These are phyloP conservation scores for Mycena sp. DNA, from an alignment of 1,284 basidiomycete genomes.

Conservation along the genomic window DNA sequence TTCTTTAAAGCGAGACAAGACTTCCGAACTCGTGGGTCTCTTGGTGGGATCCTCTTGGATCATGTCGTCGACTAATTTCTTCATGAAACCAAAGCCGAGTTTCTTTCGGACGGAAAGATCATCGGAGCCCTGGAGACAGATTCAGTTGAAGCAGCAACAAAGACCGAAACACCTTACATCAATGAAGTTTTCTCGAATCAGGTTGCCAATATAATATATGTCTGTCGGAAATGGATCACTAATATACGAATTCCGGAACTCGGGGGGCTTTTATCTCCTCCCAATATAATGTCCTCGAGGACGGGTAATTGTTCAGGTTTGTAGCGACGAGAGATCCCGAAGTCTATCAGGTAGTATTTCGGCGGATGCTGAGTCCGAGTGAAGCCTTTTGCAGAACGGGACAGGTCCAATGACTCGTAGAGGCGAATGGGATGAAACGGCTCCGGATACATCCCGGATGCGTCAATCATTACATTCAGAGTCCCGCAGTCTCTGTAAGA, in stretches of 20 bases:
- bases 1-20: conserved; percentile 29
- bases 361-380: conserved; percentile 26
- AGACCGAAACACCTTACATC: neutral
- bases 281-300: neutral
- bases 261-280: too few relatives aligned
- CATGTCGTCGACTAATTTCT: conserved; percentile 40
- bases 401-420: too few relatives aligned
- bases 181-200: neutral
- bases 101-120: neutral
- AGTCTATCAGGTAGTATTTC: conserved; percentile 31
- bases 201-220: conserved; percentile 1
- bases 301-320: neutral
- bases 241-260: too few relatives aligned
- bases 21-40: conserved; percentile 41
- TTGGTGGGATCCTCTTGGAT: conserved; percentile 37
- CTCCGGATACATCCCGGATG: too few relatives aligned
- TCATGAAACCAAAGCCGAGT: conserved; percentile 39
- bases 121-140: neutral
- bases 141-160: neutral
- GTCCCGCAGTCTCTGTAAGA: conserved; percentile 19
- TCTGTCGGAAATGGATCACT: neutral
- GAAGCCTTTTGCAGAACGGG: conserved; percentile 4
- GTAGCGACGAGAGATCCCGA: conserved; percentile 22
- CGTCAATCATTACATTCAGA: too few relatives aligned
- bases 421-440: too few relatives aligned